phyloP scores from a whole-genome alignment of 2,329 filamentous ascomycete species.

The Fusarium phyllophilum region DNA sequence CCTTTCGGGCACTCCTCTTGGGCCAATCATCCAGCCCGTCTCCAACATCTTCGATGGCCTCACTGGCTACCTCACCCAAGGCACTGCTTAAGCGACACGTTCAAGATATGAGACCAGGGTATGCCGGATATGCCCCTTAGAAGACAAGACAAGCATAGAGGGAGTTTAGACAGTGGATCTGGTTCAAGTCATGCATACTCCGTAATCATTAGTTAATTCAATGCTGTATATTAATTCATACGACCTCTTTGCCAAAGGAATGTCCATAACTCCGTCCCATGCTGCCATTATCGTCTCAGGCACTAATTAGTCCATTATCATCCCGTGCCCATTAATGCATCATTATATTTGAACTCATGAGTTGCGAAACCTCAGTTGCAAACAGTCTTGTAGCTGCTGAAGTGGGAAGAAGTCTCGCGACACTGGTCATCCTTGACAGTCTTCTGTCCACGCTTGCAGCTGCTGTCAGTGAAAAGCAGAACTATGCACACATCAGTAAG shows the following conservation, averaged over 20 bases:
- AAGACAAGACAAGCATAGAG: background rate
- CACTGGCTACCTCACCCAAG: slow-evolving; percentile 11
- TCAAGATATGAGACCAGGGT: background rate
- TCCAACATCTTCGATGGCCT: background rate
- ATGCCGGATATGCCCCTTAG: background rate
- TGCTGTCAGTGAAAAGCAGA: slow-evolving; percentile 2
- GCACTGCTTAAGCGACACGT: background rate
- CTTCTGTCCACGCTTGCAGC: slow-evolving; percentile 25
- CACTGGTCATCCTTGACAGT: slow-evolving; percentile 9
- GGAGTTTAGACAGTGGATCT: slow-evolving; percentile 13
- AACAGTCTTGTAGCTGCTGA: slow-evolving; percentile 14
- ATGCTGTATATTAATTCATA: background rate
- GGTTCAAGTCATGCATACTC: slow-evolving; percentile 1
- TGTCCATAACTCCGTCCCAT: background rate
- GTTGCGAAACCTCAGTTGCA: background rate
- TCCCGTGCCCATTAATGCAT: background rate
- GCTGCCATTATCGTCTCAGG: background rate
- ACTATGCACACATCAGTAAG: background rate
- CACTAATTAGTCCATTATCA: background rate
- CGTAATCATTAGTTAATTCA: slow-evolving; percentile 9
- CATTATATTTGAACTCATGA: background rate
- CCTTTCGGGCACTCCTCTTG: slow-evolving; percentile 11
- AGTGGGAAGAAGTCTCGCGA: background rate
- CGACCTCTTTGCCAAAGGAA: background rate
- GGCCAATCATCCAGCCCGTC: slow-evolving; percentile 11